Conservation (phyloP, 768 basidiomycete genomes). For the Obba rivulosa region DNA sequence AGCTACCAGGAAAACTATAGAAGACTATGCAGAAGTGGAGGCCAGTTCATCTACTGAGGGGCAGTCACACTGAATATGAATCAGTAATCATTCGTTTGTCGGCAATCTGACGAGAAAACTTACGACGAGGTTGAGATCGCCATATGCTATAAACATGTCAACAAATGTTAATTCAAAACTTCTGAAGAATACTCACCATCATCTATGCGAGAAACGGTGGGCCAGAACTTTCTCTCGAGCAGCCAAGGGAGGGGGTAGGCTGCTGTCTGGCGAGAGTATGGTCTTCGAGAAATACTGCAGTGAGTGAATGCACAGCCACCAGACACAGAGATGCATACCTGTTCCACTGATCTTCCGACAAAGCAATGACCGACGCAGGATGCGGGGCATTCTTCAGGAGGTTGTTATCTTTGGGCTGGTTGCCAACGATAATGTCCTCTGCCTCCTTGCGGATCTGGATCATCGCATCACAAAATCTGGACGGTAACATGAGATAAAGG, state of each 20-base stretch:
- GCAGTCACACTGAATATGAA: slow-evolving; percentile 64
- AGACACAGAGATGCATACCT: slow-evolving; percentile 40
- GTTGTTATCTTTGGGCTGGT: slow-evolving; percentile 89
- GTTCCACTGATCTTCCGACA: slow-evolving; percentile 83
- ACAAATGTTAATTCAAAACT: slow-evolving; percentile 1
- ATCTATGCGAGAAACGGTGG: slow-evolving; percentile 85
- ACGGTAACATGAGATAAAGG: slow-evolving; percentile 1
- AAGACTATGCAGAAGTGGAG: slow-evolving; percentile 24
- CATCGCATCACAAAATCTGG: slow-evolving; percentile 97
- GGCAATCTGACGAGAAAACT: slow-evolving; percentile 27
- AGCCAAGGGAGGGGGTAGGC: slow-evolving; percentile 85
- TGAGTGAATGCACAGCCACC: not conserved
- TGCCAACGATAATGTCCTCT: slow-evolving; percentile 79
- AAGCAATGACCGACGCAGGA: slow-evolving; percentile 64
- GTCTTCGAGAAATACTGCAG: slow-evolving; percentile 36
- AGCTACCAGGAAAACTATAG: slow-evolving; percentile 1
- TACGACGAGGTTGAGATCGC: slow-evolving; percentile 86
- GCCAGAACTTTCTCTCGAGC: slow-evolving; percentile 93
- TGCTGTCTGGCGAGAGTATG: slow-evolving; percentile 88
- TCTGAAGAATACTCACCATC: slow-evolving; percentile 58
- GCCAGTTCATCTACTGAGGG: slow-evolving; percentile 79
- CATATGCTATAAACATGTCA: slow-evolving; percentile 59
- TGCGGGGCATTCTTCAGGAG: slow-evolving; percentile 93
- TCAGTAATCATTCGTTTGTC: slow-evolving; percentile 9
- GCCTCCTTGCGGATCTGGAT: slow-evolving; percentile 92